Conservation (phyloP, 2,329 filamentous ascomycete species). For the Zasmidium angulare region DNA sequence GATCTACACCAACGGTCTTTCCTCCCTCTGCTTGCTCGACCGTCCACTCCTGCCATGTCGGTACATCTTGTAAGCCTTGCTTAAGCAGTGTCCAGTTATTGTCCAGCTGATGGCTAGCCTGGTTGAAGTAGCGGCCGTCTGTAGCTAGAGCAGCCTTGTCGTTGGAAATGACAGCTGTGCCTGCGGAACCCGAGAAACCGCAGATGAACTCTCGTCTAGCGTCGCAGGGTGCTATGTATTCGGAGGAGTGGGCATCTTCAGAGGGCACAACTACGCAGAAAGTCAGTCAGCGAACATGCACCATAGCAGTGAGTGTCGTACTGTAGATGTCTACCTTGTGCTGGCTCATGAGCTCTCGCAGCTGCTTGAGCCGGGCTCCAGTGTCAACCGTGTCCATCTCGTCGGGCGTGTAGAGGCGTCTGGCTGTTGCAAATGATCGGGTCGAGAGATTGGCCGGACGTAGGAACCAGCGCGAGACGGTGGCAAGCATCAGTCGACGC, state of each 20-base stretch:
- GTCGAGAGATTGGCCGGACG: not conserved
- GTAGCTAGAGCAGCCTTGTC: conserved; percentile 89
- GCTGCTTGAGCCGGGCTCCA: conserved; percentile 68
- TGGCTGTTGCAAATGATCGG: conserved; percentile 25
- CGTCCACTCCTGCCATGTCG: conserved; percentile 96
- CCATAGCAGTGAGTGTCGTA: conserved; percentile 44
- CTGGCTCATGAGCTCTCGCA: conserved; percentile 84
- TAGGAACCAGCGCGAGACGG: not conserved
- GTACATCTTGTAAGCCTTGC: conserved; percentile 88
- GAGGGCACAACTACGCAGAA: conserved; percentile 76
- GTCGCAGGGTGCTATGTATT: conserved; percentile 97
- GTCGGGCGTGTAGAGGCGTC: conserved; percentile 19
- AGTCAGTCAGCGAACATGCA: conserved; percentile 39
- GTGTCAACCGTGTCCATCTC: conserved; percentile 82
- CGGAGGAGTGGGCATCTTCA: conserved; percentile 95
- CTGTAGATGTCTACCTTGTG: conserved; percentile 88
- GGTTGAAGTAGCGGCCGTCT: conserved; percentile 97
- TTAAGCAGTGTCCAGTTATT: conserved; percentile 89
- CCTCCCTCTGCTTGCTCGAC: conserved; percentile 80
- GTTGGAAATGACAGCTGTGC: conserved; percentile 82
- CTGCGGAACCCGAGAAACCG: conserved; percentile 92
- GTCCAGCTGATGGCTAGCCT: conserved; percentile 87
- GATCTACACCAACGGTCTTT: conserved; percentile 87
- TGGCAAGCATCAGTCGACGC: not conserved
- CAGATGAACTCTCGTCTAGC: conserved; percentile 86